These are phyloP conservation scores for Cenchrus americanus DNA, from an alignment of 176 grass and related monocot genomes.

Conservation along the genomic window DNA sequence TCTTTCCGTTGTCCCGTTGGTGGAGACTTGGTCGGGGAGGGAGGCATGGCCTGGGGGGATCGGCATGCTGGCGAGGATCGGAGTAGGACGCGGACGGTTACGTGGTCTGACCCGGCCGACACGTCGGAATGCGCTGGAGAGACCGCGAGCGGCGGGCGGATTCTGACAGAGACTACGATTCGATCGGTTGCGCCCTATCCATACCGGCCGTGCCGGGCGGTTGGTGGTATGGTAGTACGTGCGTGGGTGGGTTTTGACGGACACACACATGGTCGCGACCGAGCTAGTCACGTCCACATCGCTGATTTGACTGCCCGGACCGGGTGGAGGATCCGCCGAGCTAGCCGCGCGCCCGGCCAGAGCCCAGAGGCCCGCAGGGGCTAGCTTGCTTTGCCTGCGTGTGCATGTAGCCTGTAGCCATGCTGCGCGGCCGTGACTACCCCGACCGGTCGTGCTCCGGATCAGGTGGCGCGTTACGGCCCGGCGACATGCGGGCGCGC, in stretches of 20 bases:
- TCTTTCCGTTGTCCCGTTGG: neutral
- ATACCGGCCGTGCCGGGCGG: neutral
- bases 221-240: neutral
- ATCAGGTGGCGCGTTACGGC: neutral
- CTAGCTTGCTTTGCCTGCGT: neutral
- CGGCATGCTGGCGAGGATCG: constrained; percentile 7
- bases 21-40: neutral
- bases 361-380: too few relatives aligned
- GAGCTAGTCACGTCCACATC: constrained; percentile 22
- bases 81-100: constrained; percentile 18
- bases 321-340: too few relatives aligned
- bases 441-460: neutral
- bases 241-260: neutral
- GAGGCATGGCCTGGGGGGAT: neutral
- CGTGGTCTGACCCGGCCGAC: constrained; percentile 12
- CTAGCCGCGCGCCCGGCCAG: too few relatives aligned
- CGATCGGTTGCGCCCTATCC: neutral
- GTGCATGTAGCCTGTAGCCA: constrained; percentile 11
- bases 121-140: constrained; percentile 59
- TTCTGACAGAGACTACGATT: neutral
- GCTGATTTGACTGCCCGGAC: neutral
- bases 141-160: constrained; percentile 42
- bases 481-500: constrained; percentile 29
- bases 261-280: neutral
- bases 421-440: neutral